Base-by-base conservation (phyloP, 1,139 yeast species). In the Saccharomyces hybrid region DNA sequence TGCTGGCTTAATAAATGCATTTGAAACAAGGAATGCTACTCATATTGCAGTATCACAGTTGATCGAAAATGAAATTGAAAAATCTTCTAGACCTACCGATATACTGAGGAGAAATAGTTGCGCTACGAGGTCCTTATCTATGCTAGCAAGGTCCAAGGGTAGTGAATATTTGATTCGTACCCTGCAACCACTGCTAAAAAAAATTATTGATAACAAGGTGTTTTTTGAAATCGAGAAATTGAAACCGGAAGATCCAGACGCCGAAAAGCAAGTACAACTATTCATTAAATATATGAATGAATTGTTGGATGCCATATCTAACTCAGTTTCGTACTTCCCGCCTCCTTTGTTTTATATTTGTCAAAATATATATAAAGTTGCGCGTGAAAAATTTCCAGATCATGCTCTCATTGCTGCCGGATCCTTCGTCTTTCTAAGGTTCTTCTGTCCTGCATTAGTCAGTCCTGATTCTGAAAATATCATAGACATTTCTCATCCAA, bases 391-490 rank as follows among this genome's bases (percentile, higher is more conserved):
- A 62, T 87, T 87, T 62, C 88, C 90, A 0, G 86, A 82, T 49
- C 53, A 83, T 53, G 74, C 82, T 48, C 71, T 78, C 51, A 77
- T 83, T 42, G 95, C 96, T 0, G 88, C 90, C 41, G 97, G 97
- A 0, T 90, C 96, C 0, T 91, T 88, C 66, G 75, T 91, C 53
- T 91, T 93, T 66, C 75, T 93, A 61, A 77, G 98, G 58, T 86
- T 88, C 62, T 79, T 89, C 58, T 90, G 96, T 66, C 98, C 99
- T 7, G 96, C 96, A 0, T 83, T 93, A 58, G 91, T 91, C 12
- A 85, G 93, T 49, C 97, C 98, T 0, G 96, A 88, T 60, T 78
- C 89, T 3, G 81, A 86, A 54, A 75, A 75, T 26, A 75, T 81
- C 34, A 71, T 75, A 4, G 72, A 69, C 28, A 61, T 67, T 31